Evolutionary conservation across 441 rosid genomes (phyloP).

Genomic region (Gossypium lobatum): DNA sequence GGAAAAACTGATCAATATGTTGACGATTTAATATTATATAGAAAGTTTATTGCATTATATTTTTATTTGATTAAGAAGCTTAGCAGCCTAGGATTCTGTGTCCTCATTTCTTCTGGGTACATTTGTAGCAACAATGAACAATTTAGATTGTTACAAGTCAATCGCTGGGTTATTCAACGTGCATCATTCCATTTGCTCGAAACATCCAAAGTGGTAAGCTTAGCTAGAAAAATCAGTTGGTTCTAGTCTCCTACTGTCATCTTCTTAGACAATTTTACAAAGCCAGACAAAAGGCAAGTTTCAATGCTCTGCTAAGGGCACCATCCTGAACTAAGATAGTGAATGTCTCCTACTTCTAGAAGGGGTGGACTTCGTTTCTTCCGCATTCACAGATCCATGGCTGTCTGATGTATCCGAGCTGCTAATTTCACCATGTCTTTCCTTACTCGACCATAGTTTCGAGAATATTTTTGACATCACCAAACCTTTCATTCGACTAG

Average conservation of each 20-base stretch:
- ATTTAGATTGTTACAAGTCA: slow-evolving; percentile 9
- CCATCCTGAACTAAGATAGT: slow-evolving; percentile 20
- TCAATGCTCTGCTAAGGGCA: no score
- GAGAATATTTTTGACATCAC: slow-evolving; percentile 44
- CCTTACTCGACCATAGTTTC: slow-evolving; percentile 50
- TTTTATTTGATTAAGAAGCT: background rate
- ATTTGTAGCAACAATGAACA: no score
- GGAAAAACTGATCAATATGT: no score
- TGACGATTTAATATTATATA: no score
- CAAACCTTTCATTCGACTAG: slow-evolving; percentile 45
- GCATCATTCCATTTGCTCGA: background rate
- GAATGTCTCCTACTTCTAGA: slow-evolving; percentile 55
- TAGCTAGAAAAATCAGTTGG: slow-evolving; percentile 19
- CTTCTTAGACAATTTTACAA: slow-evolving; percentile 25
- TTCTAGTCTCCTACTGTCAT: slow-evolving; percentile 29
- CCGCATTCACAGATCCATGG: slow-evolving; percentile 46
- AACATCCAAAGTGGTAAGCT: slow-evolving; percentile 11
- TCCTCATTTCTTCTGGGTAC: no score
- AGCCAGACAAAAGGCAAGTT: slow-evolving; percentile 15
- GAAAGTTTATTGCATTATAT: no score
- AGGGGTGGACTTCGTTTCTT: slow-evolving; percentile 45
- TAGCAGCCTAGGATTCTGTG: background rate
- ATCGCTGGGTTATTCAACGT: background rate
- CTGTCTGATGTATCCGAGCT: slow-evolving; percentile 62
- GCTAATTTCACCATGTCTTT: slow-evolving; percentile 49